Conservation (phyloP, 73 alveolate genomes). For the Paramecium sonneborni region DNA sequence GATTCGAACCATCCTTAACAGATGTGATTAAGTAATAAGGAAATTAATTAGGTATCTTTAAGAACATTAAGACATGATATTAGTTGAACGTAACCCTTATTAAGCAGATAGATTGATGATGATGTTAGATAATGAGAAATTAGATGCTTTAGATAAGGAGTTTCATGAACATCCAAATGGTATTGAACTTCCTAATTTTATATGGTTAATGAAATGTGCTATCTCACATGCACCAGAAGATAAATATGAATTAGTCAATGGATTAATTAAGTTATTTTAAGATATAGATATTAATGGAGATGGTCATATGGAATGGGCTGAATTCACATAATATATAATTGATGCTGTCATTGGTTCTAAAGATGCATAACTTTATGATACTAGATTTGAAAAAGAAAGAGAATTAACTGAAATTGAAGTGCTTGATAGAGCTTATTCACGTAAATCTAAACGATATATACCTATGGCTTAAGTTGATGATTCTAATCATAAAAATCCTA, state of each 20-base stretch:
- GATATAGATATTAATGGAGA: slow-evolving; percentile 98
- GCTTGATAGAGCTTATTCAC: slow-evolving; percentile 77
- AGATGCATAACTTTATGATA: slow-evolving; percentile 68
- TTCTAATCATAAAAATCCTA: slow-evolving; percentile 63
- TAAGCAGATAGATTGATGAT: slow-evolving; percentile 88
- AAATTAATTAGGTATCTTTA: neutral
- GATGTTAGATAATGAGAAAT: slow-evolving; percentile 93
- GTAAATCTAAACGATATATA: slow-evolving; percentile 71
- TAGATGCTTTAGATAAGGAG: slow-evolving; percentile 92
- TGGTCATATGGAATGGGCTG: slow-evolving; percentile 97
- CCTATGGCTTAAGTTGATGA: slow-evolving; percentile 69
- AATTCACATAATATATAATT: slow-evolving; percentile 94
- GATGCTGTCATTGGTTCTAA: slow-evolving; percentile 95
- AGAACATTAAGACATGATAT: neutral
- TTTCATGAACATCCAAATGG: slow-evolving; percentile 92
- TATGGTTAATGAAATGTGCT: slow-evolving; percentile 87
- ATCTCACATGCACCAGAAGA: slow-evolving; percentile 79
- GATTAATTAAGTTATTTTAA: slow-evolving; percentile 89
- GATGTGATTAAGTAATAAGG: neutral
- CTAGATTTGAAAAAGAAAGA: slow-evolving; percentile 64
- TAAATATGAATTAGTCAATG: slow-evolving; percentile 93
- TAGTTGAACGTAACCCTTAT: slow-evolving; percentile 7
- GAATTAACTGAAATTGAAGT: slow-evolving; percentile 77
- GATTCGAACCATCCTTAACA: neutral
- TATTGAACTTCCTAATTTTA: slow-evolving; percentile 79